These are phyloP conservation scores for Telopea speciosissima DNA, from an alignment of 177 flowering plant species.

Conservation along the genomic window DNA sequence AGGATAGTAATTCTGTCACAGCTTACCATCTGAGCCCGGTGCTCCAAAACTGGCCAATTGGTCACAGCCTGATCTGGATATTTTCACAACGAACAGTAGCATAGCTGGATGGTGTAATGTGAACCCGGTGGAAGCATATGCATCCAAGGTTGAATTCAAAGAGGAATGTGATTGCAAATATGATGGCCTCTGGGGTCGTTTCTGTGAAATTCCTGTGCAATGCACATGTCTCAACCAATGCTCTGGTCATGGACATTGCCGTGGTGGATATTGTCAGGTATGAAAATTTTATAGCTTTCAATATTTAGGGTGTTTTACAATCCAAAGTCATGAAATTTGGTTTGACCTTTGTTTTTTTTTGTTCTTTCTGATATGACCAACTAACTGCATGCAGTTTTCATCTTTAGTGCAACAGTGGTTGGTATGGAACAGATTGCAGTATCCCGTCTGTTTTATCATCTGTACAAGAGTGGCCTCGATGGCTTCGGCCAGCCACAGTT, in stretches of 20 bases:
- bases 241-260: slow-evolving; percentile 81
- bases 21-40: slow-evolving; percentile 55
- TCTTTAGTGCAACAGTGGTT: slow-evolving; percentile 73
- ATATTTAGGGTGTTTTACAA: neutral
- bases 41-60: slow-evolving; percentile 58
- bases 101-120: slow-evolving; percentile 94
- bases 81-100: slow-evolving; percentile 71
- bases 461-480: slow-evolving; percentile 72
- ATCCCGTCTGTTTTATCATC: slow-evolving; percentile 72
- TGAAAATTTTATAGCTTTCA: neutral
- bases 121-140: slow-evolving; percentile 76
- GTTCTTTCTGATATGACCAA: neutral
- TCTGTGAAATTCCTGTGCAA: slow-evolving; percentile 77
- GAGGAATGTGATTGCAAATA: slow-evolving; percentile 95
- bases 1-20: slow-evolving; percentile 23
- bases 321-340: no score
- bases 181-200: slow-evolving; percentile 71
- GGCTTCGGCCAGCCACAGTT: slow-evolving; percentile 87
- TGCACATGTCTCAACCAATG: slow-evolving; percentile 84
- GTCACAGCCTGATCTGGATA: slow-evolving; percentile 61
- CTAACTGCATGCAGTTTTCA: slow-evolving; percentile 1
- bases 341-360: neutral
- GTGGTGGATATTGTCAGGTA: slow-evolving; percentile 98
- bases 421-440: slow-evolving; percentile 96
- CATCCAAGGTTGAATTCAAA: slow-evolving; percentile 50